A percentile compares a stretch with the other conserved stretches of the same genome.
These are phyloP conservation scores for Geranium rotundifolium DNA, from an alignment of 345 rosid species.

Conservation along the genomic window DNA sequence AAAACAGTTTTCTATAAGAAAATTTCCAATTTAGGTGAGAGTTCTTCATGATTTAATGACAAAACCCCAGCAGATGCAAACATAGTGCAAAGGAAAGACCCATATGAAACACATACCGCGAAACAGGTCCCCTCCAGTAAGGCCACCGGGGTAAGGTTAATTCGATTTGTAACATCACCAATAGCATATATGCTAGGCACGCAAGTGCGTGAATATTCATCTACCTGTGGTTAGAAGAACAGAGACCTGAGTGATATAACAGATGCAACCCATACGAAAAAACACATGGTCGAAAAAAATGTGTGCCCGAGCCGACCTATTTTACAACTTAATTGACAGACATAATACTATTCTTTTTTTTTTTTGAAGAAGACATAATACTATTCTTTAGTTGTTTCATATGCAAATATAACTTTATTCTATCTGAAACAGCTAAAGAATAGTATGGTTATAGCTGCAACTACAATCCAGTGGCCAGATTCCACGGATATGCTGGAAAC, in stretches of 20 bases:
- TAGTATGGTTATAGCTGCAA: too few relatives aligned
- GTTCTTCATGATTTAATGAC: neutral
- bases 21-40: neutral
- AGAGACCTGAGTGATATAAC: neutral
- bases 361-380: too few relatives aligned
- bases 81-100: conserved; percentile 5
- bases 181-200: conserved; percentile 94
- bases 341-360: neutral
- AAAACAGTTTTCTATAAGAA: conserved; percentile 81
- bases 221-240: conserved; percentile 49
- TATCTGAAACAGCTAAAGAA: too few relatives aligned
- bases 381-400: neutral
- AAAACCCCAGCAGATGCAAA: neutral
- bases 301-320: neutral
- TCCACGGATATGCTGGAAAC: too few relatives aligned
- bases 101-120: conserved; percentile 47
- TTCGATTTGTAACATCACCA: conserved; percentile 94
- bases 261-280: neutral
- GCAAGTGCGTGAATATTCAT: conserved; percentile 73
- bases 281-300: neutral
- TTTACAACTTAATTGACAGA: too few relatives aligned
- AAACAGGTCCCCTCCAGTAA: conserved; percentile 91
- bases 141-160: conserved; percentile 98
- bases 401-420: neutral
- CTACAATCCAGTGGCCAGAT: too few relatives aligned